phyloP scores from a whole-genome alignment of 2,329 filamentous ascomycete genomes.

The Pseudohalonectria lignicola region DNA sequence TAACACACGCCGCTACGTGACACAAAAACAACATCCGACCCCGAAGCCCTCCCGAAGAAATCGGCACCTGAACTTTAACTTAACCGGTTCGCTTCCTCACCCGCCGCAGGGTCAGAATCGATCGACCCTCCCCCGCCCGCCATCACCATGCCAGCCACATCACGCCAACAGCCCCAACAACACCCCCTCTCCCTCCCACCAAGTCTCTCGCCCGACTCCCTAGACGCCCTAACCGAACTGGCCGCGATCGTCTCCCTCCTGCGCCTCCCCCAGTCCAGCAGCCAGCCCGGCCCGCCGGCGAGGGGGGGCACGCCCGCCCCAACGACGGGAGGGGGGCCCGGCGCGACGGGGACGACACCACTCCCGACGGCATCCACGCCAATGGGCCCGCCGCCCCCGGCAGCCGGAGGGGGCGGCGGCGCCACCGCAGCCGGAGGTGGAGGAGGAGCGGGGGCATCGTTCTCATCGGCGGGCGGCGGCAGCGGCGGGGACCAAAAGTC shows the following conservation, averaged over 20 bases:
- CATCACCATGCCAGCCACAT: background rate
- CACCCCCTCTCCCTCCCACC: conserved; percentile 42
- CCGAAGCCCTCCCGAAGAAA: too few relatives aligned
- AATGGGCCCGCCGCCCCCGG: too few relatives aligned
- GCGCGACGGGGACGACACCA: conserved; percentile 17
- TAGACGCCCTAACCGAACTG: conserved; percentile 78
- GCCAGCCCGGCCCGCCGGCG: conserved; percentile 19
- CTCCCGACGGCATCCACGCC: conserved; percentile 19
- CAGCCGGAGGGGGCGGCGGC: background rate
- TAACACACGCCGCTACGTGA: too few relatives aligned
- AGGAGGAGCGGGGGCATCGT: too few relatives aligned
- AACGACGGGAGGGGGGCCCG: too few relatives aligned
- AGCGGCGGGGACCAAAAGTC: too few relatives aligned
- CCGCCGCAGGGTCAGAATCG: too few relatives aligned
- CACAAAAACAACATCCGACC: too few relatives aligned
- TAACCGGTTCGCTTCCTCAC: too few relatives aligned
- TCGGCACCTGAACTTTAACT: too few relatives aligned
- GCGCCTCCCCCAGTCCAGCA: conserved; percentile 33
- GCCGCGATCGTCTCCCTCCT: conserved; percentile 68
- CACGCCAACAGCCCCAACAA: background rate
- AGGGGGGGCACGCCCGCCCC: conserved; percentile 22
- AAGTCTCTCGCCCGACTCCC: conserved; percentile 66
- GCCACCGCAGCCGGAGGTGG: too few relatives aligned
- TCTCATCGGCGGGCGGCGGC: conserved; percentile 6
- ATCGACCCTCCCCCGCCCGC: too few relatives aligned